Evolutionary conservation across 768 basidiomycete genomes (phyloP), one percentile per base, ranked within the genome.

Genomic region (Tricholoma flavovirens): DNA sequence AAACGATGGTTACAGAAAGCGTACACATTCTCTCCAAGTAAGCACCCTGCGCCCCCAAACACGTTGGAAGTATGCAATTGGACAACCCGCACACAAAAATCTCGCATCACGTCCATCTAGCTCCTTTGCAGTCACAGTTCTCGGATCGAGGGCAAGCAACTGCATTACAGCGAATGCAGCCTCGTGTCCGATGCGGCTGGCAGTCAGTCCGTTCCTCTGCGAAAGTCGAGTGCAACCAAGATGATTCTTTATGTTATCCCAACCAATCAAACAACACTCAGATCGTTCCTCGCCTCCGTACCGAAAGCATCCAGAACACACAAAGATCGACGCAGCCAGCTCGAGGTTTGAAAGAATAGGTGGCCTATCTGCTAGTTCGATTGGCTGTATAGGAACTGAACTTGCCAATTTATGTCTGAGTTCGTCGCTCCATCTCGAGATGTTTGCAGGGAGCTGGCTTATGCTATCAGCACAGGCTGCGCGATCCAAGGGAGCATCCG

Each of bases 11-110:
- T 8, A 32, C 3, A 32, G 30, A 32, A 3, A 45, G 4, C 49
- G 19, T 50, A 50, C 49, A 50, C 49, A 50, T 50, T 50, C 49
- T 17, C 49, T 50, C 49, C 49, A 50, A 15, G 49, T 50, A 14
- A 32, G 32, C 9, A 32, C 49, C 49, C 32, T 32, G 29, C 15
- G 29, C 6, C 49, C 26, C 15, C 6, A 14, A 29, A 49, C 24
- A 30, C 49, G n/a, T 21, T 29, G 26, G 8, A 30, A 50, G 19
- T 14, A 4, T 35, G 9, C 29, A 8, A 50, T 30, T 1, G 49
- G 29, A 17, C 49, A 50, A 30, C 14, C 17, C 15, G 49, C 49
- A 32, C 49, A 50, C 29, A 50, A 14, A 24, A 50, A 32, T 35
- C 49, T 50, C 17, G 49, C 49, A 17, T 50, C 15, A 22, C 10